Evolutionary conservation across 805 yeast species (phyloP).

Genomic region (Lachancea sp.): DNA sequence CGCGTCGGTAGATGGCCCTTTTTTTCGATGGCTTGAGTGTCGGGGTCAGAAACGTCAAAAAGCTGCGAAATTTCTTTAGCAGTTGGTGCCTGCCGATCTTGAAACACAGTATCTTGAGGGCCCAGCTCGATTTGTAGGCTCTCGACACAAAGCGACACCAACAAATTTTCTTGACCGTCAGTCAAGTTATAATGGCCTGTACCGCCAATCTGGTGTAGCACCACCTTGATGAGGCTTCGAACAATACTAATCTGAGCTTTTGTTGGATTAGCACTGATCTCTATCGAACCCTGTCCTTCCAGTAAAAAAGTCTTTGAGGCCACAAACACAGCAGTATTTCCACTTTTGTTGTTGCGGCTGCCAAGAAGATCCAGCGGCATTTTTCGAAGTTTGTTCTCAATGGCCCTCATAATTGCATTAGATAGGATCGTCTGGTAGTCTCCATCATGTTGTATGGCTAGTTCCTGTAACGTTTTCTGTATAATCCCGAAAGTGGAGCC

Average conservation of each 20-base stretch:
- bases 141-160: constrained; percentile 24
- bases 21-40: neutral
- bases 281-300: constrained; percentile 27
- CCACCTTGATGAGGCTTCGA: constrained; percentile 20
- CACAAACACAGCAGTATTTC: constrained; percentile 9
- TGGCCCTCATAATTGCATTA: constrained; percentile 13
- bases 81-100: neutral
- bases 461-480: constrained; percentile 1
- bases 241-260: constrained; percentile 22
- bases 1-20: neutral
- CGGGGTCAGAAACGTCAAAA: neutral
- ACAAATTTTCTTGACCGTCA: constrained; percentile 22
- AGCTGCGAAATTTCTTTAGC: neutral
- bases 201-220: constrained; percentile 17
- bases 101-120: constrained; percentile 8
- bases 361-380: constrained; percentile 3
- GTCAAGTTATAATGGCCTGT: constrained; percentile 10
- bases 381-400: constrained; percentile 13
- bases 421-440: constrained; percentile 8
- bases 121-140: constrained; percentile 16
- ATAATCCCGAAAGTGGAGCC: constrained; percentile 5
- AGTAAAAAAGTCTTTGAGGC: constrained; percentile 14
- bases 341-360: constrained; percentile 5
- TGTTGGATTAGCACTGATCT: constrained; percentile 22
- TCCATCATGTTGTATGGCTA: neutral